A percentile compares a stretch with the other conserved stretches of the same genome.
phyloP scores from a whole-genome alignment of 73 alveolate genomes.

The Paramecium sonneborni region DNA sequence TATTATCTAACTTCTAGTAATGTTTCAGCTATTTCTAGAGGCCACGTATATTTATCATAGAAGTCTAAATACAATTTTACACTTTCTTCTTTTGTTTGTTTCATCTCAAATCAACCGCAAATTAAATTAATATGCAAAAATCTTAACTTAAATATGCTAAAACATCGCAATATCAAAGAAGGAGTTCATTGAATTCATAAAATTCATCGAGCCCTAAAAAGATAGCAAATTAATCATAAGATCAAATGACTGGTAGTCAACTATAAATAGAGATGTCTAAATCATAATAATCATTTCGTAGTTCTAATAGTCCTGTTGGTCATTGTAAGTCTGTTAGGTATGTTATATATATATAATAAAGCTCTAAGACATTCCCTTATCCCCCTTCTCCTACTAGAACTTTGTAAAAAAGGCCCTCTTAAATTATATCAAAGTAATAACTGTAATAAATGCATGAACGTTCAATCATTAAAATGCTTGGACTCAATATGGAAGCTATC shows the following conservation, averaged over 20 bases:
- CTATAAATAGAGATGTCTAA: background rate
- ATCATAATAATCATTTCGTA: conserved; percentile 24
- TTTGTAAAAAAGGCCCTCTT: conserved; percentile 1
- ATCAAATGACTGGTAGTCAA: background rate
- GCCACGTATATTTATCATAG: conserved; percentile 51
- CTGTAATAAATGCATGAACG: conserved; percentile 42
- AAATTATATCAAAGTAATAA: background rate
- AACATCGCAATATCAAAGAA: conserved; percentile 2
- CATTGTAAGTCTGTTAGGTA: background rate
- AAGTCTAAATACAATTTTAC: conserved; percentile 38
- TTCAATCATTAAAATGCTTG: conserved; percentile 12
- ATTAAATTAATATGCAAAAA: conserved; percentile 34
- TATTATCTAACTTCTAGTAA: conserved; percentile 60
- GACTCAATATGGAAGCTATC: conserved; percentile 44
- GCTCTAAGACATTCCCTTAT: background rate
- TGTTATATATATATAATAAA: background rate
- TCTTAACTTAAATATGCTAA: conserved; percentile 30
- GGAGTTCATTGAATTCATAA: conserved; percentile 6
- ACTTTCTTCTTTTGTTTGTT: conserved; percentile 33
- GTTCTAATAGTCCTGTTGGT: conserved; percentile 44
- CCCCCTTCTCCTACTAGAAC: background rate
- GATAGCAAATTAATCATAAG: background rate
- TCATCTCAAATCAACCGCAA: conserved; percentile 47
- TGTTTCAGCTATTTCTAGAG: conserved; percentile 51
- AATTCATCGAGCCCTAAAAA: conserved; percentile 10